Evolutionary conservation across 2,329 filamentous ascomycete genomes (phyloP).

Genomic region (Coniochaeta pulveracea): DNA sequence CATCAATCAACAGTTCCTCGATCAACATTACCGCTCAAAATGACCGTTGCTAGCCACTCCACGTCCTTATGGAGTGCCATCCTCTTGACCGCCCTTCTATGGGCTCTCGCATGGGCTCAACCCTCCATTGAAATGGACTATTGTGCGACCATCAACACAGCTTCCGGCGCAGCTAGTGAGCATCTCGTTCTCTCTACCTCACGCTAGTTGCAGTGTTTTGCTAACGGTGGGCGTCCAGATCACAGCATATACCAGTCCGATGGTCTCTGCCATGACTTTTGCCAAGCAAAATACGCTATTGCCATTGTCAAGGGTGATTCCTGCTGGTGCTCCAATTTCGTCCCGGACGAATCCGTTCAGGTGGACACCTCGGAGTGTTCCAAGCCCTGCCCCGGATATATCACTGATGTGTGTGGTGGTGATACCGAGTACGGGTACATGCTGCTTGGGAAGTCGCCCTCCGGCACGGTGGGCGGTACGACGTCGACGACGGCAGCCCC

Average conservation of each 20-base stretch:
- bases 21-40: too few relatives aligned
- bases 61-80: slow-evolving; percentile 10
- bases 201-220: too few relatives aligned
- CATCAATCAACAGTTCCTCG: too few relatives aligned
- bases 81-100: slow-evolving; percentile 11
- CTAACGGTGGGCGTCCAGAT: too few relatives aligned
- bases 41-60: too few relatives aligned
- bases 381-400: slow-evolving; percentile 56
- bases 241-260: slow-evolving; percentile 53
- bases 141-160: slow-evolving; percentile 36
- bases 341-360: slow-evolving; percentile 34
- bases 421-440: slow-evolving; percentile 55
- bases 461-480: not conserved
- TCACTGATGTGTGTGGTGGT: slow-evolving; percentile 54
- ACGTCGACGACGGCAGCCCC: not conserved
- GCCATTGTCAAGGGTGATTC: slow-evolving; percentile 52
- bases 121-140: slow-evolving; percentile 25
- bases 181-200: slow-evolving; percentile 8
- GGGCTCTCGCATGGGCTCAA: slow-evolving; percentile 12
- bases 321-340: slow-evolving; percentile 69
- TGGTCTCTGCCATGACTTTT: slow-evolving; percentile 54
- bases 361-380: slow-evolving; percentile 38
- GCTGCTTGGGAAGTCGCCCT: slow-evolving; percentile 22
- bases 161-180: slow-evolving; percentile 28
- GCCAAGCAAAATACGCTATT: slow-evolving; percentile 47